A percentile compares a stretch with the other conserved stretches of the same genome.
These are phyloP conservation scores for Diaporthe humulicola DNA, from an alignment of 2,329 filamentous ascomycete species.

Conservation along the genomic window DNA sequence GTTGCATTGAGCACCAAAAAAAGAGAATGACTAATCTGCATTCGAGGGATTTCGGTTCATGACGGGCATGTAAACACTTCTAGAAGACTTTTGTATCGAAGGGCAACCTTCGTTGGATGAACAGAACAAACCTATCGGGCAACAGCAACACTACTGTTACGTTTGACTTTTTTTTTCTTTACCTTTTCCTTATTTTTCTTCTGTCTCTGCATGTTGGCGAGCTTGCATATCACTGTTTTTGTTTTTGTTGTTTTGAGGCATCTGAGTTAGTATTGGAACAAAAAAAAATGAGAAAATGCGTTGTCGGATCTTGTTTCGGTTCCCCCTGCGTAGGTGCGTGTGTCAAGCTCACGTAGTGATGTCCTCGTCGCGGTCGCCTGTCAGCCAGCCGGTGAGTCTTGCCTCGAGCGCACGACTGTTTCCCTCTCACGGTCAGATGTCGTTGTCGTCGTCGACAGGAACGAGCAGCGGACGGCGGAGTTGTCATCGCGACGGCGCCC, in stretches of 20 bases:
- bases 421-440: too few species aligned
- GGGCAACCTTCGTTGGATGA: constrained; percentile 38
- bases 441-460: neutral
- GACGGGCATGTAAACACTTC: constrained; percentile 29
- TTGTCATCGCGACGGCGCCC: neutral
- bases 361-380: neutral
- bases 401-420: neutral
- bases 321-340: neutral
- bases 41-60: constrained; percentile 25
- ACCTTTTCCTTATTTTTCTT: neutral
- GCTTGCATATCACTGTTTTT: neutral
- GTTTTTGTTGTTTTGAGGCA: neutral
- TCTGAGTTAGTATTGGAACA: neutral
- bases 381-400: neutral
- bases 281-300: constrained; percentile 1
- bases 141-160: constrained; percentile 15
- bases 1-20: neutral
- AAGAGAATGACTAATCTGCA: constrained; percentile 20
- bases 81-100: constrained; percentile 35
- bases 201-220: neutral
- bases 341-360: neutral
- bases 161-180: neutral
- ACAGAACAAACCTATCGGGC: constrained; percentile 33
- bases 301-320: neutral
- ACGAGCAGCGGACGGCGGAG: neutral